Evolutionary conservation across 2,329 filamentous ascomycete genomes (phyloP).

Genomic region (Nemania sp.): DNA sequence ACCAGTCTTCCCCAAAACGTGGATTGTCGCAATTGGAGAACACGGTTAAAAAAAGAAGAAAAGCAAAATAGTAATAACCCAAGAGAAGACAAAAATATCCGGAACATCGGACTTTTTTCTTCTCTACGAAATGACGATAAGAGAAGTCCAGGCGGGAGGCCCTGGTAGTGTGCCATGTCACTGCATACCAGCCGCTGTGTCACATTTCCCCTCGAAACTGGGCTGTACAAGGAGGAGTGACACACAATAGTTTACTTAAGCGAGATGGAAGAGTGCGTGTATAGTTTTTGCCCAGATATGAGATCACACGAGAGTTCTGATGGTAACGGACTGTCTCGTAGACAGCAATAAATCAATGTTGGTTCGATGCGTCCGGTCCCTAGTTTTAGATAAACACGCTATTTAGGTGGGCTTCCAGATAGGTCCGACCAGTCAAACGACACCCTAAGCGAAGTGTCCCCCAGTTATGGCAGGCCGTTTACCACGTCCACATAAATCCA

Average conservation of each 20-base stretch:
- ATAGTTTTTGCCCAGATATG: neutral
- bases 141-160: too few relatives aligned
- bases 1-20: neutral
- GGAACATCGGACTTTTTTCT: neutral
- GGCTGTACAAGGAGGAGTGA: too few relatives aligned
- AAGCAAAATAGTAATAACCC: neutral
- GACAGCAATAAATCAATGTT: neutral
- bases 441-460: constrained; percentile 19
- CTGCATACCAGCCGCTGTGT: too few relatives aligned
- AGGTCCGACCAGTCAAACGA: constrained; percentile 18
- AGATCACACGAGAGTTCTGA: neutral
- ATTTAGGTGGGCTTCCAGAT: constrained; percentile 7
- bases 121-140: too few relatives aligned
- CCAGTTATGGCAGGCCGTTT: constrained; percentile 7
- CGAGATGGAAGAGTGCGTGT: neutral
- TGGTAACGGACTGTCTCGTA: neutral
- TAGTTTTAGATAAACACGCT: constrained; percentile 11
- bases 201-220: too few relatives aligned
- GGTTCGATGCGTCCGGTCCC: neutral
- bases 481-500: constrained; percentile 16
- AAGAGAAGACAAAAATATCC: neutral
- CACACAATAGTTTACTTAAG: neutral
- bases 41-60: neutral
- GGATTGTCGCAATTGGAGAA: neutral
- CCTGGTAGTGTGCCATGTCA: too few relatives aligned